Conservation (phyloP, 768 basidiomycete genomes). For the Cystofilobasidium bisporidii region DNA sequence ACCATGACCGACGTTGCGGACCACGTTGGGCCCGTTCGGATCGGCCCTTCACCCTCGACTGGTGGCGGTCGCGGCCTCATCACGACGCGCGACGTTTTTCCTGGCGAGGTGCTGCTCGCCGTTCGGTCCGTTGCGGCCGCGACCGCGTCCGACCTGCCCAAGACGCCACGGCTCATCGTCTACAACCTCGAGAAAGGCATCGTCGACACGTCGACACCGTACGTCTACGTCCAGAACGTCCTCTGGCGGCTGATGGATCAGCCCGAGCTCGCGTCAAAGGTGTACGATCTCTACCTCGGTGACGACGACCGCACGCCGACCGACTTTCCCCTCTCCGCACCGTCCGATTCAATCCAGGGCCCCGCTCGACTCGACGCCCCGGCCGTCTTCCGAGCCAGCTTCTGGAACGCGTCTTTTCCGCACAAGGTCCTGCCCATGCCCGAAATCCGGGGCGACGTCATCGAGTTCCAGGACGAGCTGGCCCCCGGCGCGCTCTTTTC, state of each 20-base stretch:
- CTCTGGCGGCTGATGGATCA: conserved; percentile 21
- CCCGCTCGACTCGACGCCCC: neutral
- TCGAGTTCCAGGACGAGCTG: conserved; percentile 9
- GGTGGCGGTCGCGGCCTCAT: conserved; percentile 26
- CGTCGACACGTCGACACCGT: conserved; percentile 12
- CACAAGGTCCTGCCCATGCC: conserved; percentile 4
- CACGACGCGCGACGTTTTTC: conserved; percentile 16
- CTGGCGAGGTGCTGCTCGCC: conserved; percentile 24
- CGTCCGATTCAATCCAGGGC: neutral
- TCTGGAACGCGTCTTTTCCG: conserved; percentile 23
- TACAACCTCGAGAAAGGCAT: conserved; percentile 19
- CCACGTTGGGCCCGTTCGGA: conserved; percentile 14
- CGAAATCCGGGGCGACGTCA: conserved; percentile 7
- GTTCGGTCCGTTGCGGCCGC: conserved; percentile 11
- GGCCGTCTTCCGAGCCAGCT: conserved; percentile 13
- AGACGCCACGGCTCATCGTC: conserved; percentile 5
- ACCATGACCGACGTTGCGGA: conserved; percentile 19
- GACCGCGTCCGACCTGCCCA: conserved; percentile 5
- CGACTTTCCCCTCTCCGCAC: conserved; percentile 8
- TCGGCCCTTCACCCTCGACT: conserved; percentile 8
- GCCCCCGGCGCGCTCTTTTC: conserved; percentile 22
- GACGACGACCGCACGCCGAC: neutral
- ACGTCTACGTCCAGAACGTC: conserved; percentile 19
- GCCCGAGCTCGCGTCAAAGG: conserved; percentile 19
- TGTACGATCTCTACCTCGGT: conserved; percentile 19